These are phyloP conservation scores for Ustilago curta DNA, from an alignment of 1,284 basidiomycete species.

Conservation along the genomic window DNA sequence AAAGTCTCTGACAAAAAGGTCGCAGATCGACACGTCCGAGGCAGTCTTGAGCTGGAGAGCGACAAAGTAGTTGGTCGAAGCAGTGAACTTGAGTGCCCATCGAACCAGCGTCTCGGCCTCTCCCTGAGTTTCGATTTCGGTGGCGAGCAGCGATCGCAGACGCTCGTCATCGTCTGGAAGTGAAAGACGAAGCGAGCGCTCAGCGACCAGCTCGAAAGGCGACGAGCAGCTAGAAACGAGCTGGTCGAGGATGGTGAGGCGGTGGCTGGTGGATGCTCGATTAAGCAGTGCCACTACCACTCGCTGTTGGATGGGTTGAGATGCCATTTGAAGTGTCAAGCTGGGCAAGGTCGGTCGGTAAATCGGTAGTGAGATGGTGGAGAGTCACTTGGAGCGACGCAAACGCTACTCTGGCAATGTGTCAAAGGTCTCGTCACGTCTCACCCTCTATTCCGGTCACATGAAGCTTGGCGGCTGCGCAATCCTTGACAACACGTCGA, in stretches of 20 bases:
- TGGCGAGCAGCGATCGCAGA: constrained; percentile 44
- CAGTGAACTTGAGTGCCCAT: constrained; percentile 51
- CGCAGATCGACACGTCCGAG: neutral
- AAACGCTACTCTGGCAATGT: neutral
- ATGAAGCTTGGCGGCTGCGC: constrained; percentile 9
- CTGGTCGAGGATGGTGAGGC: constrained; percentile 15
- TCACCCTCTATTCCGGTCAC: neutral
- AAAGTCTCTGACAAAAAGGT: constrained; percentile 3
- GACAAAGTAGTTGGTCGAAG: constrained; percentile 26
- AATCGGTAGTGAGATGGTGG: neutral
- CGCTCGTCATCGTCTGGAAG: constrained; percentile 48
- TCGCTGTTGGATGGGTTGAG: constrained; percentile 2
- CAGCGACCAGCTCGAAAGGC: constrained; percentile 41
- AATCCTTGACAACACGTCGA: neutral
- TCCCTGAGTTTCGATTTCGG: constrained; percentile 26
- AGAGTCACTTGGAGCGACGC: constrained; percentile 4
- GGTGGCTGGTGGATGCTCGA: constrained; percentile 26
- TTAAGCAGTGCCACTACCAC: constrained; percentile 30
- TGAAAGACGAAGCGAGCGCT: constrained; percentile 28
- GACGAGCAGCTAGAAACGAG: constrained; percentile 9
- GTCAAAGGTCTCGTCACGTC: neutral
- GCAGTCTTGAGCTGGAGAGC: constrained; percentile 34
- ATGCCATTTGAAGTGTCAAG: neutral
- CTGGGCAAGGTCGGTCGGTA: neutral
- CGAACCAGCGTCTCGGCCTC: constrained; percentile 30